Conservation (phyloP, 768 basidiomycete genomes). For the Harrya chromipes region DNA sequence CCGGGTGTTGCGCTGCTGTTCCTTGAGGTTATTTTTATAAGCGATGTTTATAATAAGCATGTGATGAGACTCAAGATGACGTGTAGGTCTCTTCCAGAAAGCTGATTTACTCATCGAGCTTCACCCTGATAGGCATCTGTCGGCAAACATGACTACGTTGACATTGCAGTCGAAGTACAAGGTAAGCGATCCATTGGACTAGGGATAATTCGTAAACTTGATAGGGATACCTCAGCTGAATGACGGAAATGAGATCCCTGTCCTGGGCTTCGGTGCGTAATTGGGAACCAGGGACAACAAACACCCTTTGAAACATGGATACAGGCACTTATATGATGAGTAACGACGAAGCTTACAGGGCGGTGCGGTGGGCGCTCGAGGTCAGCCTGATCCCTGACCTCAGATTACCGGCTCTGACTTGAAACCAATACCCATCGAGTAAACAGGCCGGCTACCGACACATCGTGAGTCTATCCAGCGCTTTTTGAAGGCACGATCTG, state of each 20-base stretch:
- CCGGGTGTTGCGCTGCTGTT: too few species aligned
- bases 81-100: too few species aligned
- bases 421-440: neutral
- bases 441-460: constrained; percentile 9
- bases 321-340: constrained; percentile 4
- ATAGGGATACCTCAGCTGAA: neutral
- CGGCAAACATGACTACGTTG: neutral
- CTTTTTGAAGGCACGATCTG: neutral
- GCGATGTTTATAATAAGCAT: neutral
- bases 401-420: neutral
- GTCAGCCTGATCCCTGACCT: neutral
- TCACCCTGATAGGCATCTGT: too few species aligned
- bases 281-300: neutral
- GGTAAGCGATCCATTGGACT: neutral
- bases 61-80: neutral
- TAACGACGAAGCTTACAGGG: constrained; percentile 5
- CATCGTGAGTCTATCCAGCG: constrained; percentile 1
- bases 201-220: neutral
- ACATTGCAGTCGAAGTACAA: constrained; percentile 5
- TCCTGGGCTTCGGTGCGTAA: constrained; percentile 11
- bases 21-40: neutral
- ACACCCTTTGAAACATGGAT: neutral
- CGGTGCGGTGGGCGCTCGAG: constrained; percentile 9
- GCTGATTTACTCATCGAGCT: too few species aligned
- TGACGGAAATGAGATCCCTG: constrained; percentile 6